Evolutionary conservation across 305 asterid genomes (phyloP).

Genomic region (Ruellia speciosa): DNA sequence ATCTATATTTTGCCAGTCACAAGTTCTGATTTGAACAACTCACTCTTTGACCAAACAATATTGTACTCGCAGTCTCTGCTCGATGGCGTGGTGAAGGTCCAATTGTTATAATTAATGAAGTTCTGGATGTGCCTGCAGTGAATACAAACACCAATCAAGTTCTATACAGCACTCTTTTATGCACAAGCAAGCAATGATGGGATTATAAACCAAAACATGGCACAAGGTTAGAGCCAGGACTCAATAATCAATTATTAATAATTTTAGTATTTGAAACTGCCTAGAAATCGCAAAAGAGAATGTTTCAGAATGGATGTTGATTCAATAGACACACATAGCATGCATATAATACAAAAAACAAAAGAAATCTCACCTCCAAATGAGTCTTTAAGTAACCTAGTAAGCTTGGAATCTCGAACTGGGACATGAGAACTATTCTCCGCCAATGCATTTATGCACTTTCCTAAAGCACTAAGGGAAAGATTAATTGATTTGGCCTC

Average conservation of each 20-base stretch:
- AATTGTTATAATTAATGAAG: slow-evolving; percentile 81
- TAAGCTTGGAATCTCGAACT: slow-evolving; percentile 94
- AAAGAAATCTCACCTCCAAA: slow-evolving; percentile 77
- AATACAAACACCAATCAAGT: slow-evolving; percentile 23
- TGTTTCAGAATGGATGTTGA: background rate
- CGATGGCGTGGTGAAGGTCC: slow-evolving; percentile 99
- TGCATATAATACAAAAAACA: slow-evolving; percentile 3
- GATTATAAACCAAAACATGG: background rate
- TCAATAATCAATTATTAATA: background rate
- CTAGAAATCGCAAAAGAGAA: background rate
- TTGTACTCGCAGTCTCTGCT: slow-evolving; percentile 93
- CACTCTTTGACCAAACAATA: slow-evolving; percentile 98
- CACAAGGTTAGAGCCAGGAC: background rate
- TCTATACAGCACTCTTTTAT: background rate
- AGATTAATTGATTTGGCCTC: slow-evolving; percentile 98
- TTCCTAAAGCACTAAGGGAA: slow-evolving; percentile 93
- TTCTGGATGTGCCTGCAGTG: slow-evolving; percentile 88
- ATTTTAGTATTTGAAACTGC: background rate
- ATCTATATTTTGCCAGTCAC: slow-evolving; percentile 7
- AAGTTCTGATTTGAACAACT: slow-evolving; percentile 25
- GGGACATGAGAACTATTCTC: slow-evolving; percentile 98
- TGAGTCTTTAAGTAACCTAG: slow-evolving; percentile 93
- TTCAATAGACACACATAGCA: background rate
- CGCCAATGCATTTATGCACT: slow-evolving; percentile 98
- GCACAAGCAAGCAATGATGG: no score